Evolutionary conservation across 1,139 yeast species (phyloP).

Genomic region (Debaryomyces udenii): DNA sequence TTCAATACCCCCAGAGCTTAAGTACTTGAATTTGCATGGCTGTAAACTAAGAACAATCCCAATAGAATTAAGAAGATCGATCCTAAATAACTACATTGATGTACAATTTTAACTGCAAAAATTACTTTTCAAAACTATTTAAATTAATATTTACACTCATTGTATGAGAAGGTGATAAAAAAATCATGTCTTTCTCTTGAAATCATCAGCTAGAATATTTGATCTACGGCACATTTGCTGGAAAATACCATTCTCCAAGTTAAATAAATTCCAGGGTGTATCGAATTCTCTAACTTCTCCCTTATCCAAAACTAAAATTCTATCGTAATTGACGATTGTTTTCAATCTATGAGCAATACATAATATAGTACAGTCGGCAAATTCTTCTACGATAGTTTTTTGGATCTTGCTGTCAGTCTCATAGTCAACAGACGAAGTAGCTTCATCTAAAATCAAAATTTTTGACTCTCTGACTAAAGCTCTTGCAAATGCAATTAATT

Average conservation of each 20-base stretch:
- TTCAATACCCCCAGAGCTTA: slow-evolving; percentile 5
- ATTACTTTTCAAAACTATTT: too few species aligned
- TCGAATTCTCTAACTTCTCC: slow-evolving; percentile 67
- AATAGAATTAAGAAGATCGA: slow-evolving; percentile 1
- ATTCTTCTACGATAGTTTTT: slow-evolving; percentile 61
- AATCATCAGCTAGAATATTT: slow-evolving; percentile 36
- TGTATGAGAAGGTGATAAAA: neutral
- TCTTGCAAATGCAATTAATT: slow-evolving; percentile 72
- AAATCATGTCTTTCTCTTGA: slow-evolving; percentile 11
- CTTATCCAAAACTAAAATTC: slow-evolving; percentile 64
- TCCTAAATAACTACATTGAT: neutral
- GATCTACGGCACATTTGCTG: slow-evolving; percentile 61
- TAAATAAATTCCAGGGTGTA: slow-evolving; percentile 50
- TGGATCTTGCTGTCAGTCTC: slow-evolving; percentile 77
- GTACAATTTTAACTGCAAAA: neutral
- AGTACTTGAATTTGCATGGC: slow-evolving; percentile 6
- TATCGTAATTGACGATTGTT: slow-evolving; percentile 67
- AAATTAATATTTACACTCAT: neutral
- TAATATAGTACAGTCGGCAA: slow-evolving; percentile 65
- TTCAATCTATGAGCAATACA: slow-evolving; percentile 81
- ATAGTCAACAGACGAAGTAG: slow-evolving; percentile 81
- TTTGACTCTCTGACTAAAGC: slow-evolving; percentile 72
- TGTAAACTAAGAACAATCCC: neutral
- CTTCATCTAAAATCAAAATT: slow-evolving; percentile 76
- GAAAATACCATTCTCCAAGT: slow-evolving; percentile 26